Evolutionary conservation across 2,329 filamentous ascomycete genomes (phyloP).

Genomic region (Sclerotinia glacialis): DNA sequence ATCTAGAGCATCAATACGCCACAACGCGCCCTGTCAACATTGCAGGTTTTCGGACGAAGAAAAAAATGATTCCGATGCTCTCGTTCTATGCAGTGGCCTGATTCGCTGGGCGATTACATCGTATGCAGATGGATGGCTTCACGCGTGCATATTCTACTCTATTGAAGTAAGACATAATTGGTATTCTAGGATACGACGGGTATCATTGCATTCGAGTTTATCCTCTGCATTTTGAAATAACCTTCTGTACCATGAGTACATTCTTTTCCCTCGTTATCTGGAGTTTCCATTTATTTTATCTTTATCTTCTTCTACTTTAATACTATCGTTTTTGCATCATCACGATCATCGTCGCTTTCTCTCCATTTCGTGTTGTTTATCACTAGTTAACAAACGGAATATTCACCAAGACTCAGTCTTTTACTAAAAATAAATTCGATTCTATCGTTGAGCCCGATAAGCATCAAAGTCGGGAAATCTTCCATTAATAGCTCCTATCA

Average conservation of each 20-base stretch:
- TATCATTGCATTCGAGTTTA: slow-evolving; percentile 10
- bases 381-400: neutral
- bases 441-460: slow-evolving; percentile 1
- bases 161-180: neutral
- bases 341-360: slow-evolving; percentile 18
- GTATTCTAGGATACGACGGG: neutral
- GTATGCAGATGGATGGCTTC: neutral
- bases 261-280: neutral
- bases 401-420: neutral
- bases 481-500: slow-evolving; percentile 8
- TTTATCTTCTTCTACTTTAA: neutral
- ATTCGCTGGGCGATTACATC: neutral
- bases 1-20: neutral
- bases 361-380: neutral
- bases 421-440: neutral
- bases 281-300: neutral
- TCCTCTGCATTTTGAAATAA: slow-evolving; percentile 12
- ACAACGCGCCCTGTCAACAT: neutral
- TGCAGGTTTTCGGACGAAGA: slow-evolving; percentile 1
- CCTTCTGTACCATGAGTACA: neutral
- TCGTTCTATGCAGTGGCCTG: neutral
- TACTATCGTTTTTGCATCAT: neutral
- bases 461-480: neutral
- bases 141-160: neutral
- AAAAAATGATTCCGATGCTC: neutral